A percentile compares a stretch with the other conserved stretches of the same genome.
These are phyloP conservation scores for Phytopythium kandeliae DNA, from an alignment of 352 stramenopile genomes.

Conservation along the genomic window DNA sequence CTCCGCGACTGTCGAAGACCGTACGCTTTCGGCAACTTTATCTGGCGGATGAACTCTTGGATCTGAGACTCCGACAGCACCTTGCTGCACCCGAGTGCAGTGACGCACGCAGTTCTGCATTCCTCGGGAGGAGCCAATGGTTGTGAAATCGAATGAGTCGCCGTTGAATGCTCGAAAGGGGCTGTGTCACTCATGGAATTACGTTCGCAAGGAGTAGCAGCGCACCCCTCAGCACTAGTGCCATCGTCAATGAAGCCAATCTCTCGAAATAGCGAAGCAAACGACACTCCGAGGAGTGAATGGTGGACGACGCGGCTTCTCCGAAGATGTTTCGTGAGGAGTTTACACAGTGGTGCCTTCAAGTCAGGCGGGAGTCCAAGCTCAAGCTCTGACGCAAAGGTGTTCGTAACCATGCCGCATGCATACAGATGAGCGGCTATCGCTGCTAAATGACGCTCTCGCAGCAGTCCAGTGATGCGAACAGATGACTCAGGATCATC, in stretches of 20 bases:
- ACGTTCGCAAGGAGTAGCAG: no score
- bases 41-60: not conserved
- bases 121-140: no score
- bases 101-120: not conserved
- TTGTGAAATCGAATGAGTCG: not conserved
- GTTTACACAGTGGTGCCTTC: constrained; percentile 21
- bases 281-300: not conserved
- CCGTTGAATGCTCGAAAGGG: not conserved
- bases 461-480: constrained; percentile 23
- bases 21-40: not conserved
- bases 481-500: constrained; percentile 41
- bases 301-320: not conserved
- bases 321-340: constrained; percentile 10
- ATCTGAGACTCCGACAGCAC: not conserved
- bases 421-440: constrained; percentile 28
- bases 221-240: not conserved
- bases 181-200: not conserved
- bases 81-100: not conserved
- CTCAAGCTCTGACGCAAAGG: constrained; percentile 15
- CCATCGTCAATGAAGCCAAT: not conserved
- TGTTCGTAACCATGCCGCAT: constrained; percentile 9
- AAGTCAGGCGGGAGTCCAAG: constrained; percentile 11
- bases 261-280: not conserved
- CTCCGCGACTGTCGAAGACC: not conserved
- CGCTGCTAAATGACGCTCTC: constrained; percentile 23